Evolutionary conservation across 306 rosid genomes (phyloP), one percentile per base, ranked within the genome.

Genomic region (Rosa rugosa): DNA sequence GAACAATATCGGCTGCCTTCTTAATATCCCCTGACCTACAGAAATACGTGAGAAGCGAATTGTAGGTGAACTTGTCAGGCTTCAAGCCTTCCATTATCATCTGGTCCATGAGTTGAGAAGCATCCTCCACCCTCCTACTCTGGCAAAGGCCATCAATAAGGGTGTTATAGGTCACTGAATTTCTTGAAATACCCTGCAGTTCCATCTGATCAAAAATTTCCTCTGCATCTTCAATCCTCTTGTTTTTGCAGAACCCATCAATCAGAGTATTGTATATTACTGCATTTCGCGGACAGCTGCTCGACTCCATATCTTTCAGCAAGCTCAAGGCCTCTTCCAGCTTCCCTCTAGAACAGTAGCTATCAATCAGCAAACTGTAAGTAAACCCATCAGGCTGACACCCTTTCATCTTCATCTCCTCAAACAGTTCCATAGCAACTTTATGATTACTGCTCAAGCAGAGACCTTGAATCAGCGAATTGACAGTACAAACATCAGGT

Each of bases 151-250:
- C 96, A 70, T 91, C 94, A 54, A 95, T 89, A 75, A 95, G 94
- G 12, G 90, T 87, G 81, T 95, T 95, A 82, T 95, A 95, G 22
- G 94, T 90, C 71, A 92, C 88, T 1, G 97, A 81, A 79, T 87
- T 88, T 87, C 97, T 92, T 1, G 98, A 95, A 81, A 92, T 90
- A 74, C 98, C 99, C 9, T 81, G 88, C 75, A 95, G 86, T 79
- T 95, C 99, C 98, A 95, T 95, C 88, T 88, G 91, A 83, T 95
- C 99, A 79, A 95, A 95, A 77, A 95, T 86, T 76, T 91, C 98
- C 79, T 95, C 98, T 6, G 97, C 98, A 47, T 88, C 96, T 79
- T 75, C 90, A 72, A 92, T 83, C 87, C 91, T 87, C 80, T 79
- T 86, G 86, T 87, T 87, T 84, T 92, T 92, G 84, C 98, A 92